A percentile compares a stretch with the other conserved stretches of the same genome.
Evolutionary conservation across 2,329 filamentous ascomycete species (phyloP).

Genomic region (Capronia epimyces): DNA sequence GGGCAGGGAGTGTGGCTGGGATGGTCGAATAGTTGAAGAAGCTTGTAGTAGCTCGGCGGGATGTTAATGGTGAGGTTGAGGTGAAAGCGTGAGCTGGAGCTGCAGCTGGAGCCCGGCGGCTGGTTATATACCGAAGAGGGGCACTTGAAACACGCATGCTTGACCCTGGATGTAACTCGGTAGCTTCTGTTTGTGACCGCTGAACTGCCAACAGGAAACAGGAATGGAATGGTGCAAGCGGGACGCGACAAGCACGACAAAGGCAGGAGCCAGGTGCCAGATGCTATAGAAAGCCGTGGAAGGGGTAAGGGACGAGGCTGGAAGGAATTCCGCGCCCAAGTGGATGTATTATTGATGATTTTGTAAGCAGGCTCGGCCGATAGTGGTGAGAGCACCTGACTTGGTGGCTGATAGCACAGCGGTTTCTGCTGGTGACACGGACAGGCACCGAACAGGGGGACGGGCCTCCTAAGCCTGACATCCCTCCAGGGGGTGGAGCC

Average conservation of each 20-base stretch:
- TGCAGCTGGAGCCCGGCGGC: neutral
- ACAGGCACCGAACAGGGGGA: no score
- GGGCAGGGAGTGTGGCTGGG: neutral
- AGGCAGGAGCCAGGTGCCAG: neutral
- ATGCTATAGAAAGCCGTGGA: neutral
- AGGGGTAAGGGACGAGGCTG: neutral
- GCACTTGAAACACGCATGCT: neutral
- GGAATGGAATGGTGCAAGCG: neutral
- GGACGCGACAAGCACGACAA: neutral
- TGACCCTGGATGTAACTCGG: neutral
- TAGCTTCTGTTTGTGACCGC: neutral
- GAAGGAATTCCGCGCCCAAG: slow-evolving; percentile 1
- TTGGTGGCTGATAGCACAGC: no score
- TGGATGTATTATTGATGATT: slow-evolving; percentile 2
- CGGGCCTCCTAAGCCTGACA: no score
- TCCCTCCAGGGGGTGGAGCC: no score
- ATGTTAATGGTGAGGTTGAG: neutral
- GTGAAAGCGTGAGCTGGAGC: neutral
- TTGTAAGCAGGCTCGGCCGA: neutral
- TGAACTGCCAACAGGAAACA: neutral
- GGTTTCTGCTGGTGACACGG: no score
- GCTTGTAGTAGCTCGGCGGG: neutral
- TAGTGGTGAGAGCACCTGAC: no score
- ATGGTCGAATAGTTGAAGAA: neutral
- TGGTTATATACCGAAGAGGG: slow-evolving; percentile 7